A percentile compares a stretch with the other conserved stretches of the same genome.
Evolutionary conservation across 768 basidiomycete species (phyloP).

Genomic region (Boletus fagicola): DNA sequence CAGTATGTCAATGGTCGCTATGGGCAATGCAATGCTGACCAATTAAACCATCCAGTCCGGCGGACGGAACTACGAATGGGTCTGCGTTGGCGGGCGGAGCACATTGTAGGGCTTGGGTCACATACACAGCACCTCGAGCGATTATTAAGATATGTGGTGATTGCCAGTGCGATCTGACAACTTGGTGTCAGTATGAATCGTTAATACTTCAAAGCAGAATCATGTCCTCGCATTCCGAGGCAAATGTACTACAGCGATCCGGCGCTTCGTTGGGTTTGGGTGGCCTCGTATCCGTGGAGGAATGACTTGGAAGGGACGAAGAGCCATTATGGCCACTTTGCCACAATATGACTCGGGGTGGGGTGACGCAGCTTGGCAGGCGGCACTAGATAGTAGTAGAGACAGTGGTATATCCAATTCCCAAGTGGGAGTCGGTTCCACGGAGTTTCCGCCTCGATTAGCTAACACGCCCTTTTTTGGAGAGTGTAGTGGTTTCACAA

Average conservation of each 20-base stretch:
- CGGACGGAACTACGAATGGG: background rate
- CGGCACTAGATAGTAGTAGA: background rate
- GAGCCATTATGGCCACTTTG: background rate
- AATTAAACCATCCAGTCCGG: background rate
- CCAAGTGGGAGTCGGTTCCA: background rate
- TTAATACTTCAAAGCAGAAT: background rate
- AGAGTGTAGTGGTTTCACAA: conserved; percentile 8
- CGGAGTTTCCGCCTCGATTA: conserved; percentile 12
- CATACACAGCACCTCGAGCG: background rate
- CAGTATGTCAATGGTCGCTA: background rate
- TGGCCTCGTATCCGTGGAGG: background rate
- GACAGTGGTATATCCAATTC: background rate
- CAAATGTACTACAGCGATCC: background rate
- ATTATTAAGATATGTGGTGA: background rate
- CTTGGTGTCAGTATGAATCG: background rate
- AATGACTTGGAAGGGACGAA: background rate
- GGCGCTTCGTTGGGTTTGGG: background rate
- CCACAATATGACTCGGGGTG: background rate
- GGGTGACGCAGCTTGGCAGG: background rate
- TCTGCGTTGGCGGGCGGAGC: background rate
- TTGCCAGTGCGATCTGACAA: background rate
- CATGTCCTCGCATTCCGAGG: background rate
- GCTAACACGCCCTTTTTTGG: conserved; percentile 20
- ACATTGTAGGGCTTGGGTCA: background rate
- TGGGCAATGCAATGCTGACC: background rate